Evolutionary conservation across 2,329 filamentous ascomycete genomes (phyloP).

Genomic region (Boeremia exigua): DNA sequence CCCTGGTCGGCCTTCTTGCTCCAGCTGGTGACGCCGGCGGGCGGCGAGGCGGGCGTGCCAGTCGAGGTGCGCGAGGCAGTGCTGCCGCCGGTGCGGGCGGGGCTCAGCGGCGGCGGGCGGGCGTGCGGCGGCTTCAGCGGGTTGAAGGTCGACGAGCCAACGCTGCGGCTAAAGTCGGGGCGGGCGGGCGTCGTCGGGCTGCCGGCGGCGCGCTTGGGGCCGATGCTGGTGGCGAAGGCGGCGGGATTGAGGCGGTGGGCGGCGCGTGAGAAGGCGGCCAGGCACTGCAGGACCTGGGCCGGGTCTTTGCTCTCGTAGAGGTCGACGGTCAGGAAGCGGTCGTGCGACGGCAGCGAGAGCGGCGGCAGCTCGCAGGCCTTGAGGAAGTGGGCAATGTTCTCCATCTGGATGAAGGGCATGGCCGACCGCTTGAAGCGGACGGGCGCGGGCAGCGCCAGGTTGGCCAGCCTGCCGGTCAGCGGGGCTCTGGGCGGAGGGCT

Average conservation of each 20-base stretch:
- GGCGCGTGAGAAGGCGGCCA: conserved; percentile 88
- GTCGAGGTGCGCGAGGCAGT: conserved; percentile 65
- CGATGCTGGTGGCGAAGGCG: conserved; percentile 77
- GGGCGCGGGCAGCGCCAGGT: conserved; percentile 76
- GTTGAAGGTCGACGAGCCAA: conserved; percentile 55
- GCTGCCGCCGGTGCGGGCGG: conserved; percentile 57
- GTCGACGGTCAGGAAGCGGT: conserved; percentile 96
- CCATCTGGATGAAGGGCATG: conserved; percentile 99
- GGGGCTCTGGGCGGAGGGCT: background rate
- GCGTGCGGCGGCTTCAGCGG: conserved; percentile 45
- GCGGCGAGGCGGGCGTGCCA: conserved; percentile 52
- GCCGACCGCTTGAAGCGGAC: conserved; percentile 88
- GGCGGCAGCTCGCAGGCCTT: conserved; percentile 84
- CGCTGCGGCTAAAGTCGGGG: conserved; percentile 39
- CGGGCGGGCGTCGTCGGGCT: conserved; percentile 35
- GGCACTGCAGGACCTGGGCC: conserved; percentile 90
- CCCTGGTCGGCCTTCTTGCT: conserved; percentile 83
- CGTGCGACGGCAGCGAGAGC: conserved; percentile 87
- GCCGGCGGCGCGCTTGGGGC: conserved; percentile 65
- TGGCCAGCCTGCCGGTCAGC: conserved; percentile 70
- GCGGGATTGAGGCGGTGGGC: conserved; percentile 77
- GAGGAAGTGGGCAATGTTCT: conserved; percentile 97
- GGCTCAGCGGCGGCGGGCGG: conserved; percentile 49
- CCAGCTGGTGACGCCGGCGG: conserved; percentile 80
- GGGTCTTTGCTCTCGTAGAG: conserved; percentile 95